Evolutionary conservation across 2,329 filamentous ascomycete genomes (phyloP).

Genomic region (Alternaria triticina): DNA sequence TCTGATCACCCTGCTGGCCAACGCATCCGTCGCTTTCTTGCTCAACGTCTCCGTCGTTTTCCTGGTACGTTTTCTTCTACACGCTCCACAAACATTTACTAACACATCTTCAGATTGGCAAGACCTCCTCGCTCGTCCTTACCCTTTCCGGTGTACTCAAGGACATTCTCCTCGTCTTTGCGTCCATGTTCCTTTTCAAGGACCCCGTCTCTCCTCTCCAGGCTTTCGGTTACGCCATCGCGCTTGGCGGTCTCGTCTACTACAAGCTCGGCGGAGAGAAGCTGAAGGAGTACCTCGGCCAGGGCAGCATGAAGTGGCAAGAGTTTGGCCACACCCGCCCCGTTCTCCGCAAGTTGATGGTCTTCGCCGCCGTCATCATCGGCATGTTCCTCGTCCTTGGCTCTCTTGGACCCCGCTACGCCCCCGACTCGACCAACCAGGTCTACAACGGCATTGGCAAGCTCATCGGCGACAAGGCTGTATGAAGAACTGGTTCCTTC

Average conservation of each 20-base stretch:
- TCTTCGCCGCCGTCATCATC: slow-evolving; percentile 69
- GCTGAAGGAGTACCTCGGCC: slow-evolving; percentile 77
- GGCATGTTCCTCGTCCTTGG: slow-evolving; percentile 73
- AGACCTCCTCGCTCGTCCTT: slow-evolving; percentile 83
- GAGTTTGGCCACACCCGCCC: slow-evolving; percentile 83
- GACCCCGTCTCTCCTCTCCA: slow-evolving; percentile 77
- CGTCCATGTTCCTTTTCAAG: slow-evolving; percentile 82
- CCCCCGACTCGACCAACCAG: slow-evolving; percentile 46
- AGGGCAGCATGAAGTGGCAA: slow-evolving; percentile 79
- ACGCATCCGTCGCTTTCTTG: slow-evolving; percentile 79
- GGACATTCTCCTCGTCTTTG: slow-evolving; percentile 81
- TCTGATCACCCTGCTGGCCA: slow-evolving; percentile 73
- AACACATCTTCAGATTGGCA: slow-evolving; percentile 70
- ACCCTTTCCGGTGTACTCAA: slow-evolving; percentile 88
- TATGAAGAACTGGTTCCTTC: slow-evolving; percentile 10
- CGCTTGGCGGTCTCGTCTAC: slow-evolving; percentile 79
- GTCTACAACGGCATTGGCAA: slow-evolving; percentile 44
- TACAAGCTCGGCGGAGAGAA: slow-evolving; percentile 87
- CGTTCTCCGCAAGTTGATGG: slow-evolving; percentile 75
- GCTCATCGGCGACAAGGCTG: slow-evolving; percentile 40
- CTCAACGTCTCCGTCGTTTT: slow-evolving; percentile 88
- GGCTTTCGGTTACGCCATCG: slow-evolving; percentile 84
- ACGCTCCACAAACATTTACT: slow-evolving; percentile 13
- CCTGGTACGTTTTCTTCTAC: slow-evolving; percentile 64
- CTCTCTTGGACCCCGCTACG: slow-evolving; percentile 50